Conservation (phyloP, 2,329 filamentous ascomycete genomes). For the Cercospora beticola region DNA sequence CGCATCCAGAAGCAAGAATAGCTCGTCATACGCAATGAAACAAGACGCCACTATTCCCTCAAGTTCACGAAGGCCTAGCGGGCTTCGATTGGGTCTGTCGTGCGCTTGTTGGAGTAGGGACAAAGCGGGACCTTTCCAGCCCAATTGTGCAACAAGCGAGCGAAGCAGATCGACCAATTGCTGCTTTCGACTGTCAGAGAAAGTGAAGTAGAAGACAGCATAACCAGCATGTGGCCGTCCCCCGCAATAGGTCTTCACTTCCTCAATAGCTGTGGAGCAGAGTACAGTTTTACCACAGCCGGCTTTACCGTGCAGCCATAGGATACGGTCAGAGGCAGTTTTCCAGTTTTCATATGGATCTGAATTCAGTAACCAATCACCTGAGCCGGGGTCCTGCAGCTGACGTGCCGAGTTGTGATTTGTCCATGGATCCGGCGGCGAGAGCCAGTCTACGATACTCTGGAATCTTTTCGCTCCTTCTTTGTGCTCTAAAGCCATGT, state of each 20-base stretch:
- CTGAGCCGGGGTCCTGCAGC: conserved; percentile 11
- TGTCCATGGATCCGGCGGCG: conserved; percentile 19
- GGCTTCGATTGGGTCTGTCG: conserved; percentile 12
- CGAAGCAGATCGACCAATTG: conserved; percentile 15
- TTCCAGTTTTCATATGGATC: conserved; percentile 15
- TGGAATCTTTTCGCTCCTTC: background rate
- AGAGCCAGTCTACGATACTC: conserved; percentile 11
- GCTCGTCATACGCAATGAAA: conserved; percentile 23
- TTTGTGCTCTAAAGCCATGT: no score
- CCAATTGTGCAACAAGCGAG: conserved; percentile 24
- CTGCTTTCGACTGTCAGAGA: conserved; percentile 26
- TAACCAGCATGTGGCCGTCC: background rate
- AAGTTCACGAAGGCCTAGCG: conserved; percentile 18
- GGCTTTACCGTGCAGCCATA: conserved; percentile 26
- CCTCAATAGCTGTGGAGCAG: conserved; percentile 25
- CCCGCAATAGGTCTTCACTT: conserved; percentile 15
- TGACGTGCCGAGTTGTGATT: conserved; percentile 18
- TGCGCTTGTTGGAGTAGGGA: conserved; percentile 17
- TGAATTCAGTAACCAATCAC: conserved; percentile 14
- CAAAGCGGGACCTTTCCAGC: conserved; percentile 16
- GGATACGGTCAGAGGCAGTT: background rate
- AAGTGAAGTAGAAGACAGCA: conserved; percentile 27
- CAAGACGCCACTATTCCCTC: conserved; percentile 19
- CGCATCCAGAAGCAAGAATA: conserved; percentile 38
- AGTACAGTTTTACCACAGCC: conserved; percentile 31